phyloP scores from a whole-genome alignment of 352 stramenopile species.

The Pythium grandisporangium region DNA sequence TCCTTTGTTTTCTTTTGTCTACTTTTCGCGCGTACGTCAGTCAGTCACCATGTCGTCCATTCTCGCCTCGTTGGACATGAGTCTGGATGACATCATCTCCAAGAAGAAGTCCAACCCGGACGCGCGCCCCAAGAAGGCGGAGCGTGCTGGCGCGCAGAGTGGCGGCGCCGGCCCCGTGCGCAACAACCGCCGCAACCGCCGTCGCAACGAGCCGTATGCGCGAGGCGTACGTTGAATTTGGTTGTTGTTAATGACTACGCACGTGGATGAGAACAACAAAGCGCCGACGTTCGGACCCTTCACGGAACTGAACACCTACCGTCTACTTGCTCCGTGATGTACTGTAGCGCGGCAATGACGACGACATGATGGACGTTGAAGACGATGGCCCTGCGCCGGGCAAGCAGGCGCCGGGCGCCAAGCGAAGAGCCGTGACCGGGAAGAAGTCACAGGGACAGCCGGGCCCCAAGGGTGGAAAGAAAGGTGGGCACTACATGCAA shows the following conservation, averaged over 20 bases:
- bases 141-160: conserved; percentile 5
- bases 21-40: no score
- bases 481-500: conserved; percentile 22
- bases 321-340: no score
- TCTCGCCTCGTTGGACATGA: conserved; percentile 77
- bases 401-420: conserved; percentile 16
- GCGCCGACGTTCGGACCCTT: no score
- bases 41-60: conserved; percentile 56
- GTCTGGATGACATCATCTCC: conserved; percentile 72
- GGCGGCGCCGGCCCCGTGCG: conserved; percentile 38
- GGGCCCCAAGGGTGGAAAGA: conserved; percentile 52
- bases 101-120: conserved; percentile 61
- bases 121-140: conserved; percentile 32
- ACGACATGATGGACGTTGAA: conserved; percentile 60
- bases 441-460: conserved; percentile 28
- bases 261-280: not conserved
- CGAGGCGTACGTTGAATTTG: conserved; percentile 52
- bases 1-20: no score
- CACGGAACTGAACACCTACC: no score
- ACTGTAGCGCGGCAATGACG: conserved; percentile 10
- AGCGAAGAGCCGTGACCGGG: conserved; percentile 47
- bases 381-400: conserved; percentile 26
- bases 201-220: conserved; percentile 57
- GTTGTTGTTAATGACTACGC: not conserved
- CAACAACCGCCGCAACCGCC: conserved; percentile 26